Percentiles rank a stretch among this genome's conserved stretches.
These are phyloP conservation scores for Monosporozyma aerobia DNA, from an alignment of 805 yeast genomes.

Conservation along the genomic window DNA sequence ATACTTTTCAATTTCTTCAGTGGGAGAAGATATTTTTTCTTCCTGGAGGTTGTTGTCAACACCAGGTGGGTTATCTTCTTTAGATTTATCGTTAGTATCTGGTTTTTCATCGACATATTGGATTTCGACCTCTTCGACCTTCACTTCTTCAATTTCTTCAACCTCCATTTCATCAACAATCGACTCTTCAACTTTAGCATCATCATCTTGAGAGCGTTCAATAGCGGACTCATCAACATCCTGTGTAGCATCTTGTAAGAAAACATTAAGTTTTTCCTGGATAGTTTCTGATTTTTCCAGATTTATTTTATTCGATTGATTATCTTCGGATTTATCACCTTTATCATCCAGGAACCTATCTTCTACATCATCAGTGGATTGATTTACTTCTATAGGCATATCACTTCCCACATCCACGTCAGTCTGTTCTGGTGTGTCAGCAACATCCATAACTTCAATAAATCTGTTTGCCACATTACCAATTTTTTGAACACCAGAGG, in stretches of 20 bases:
- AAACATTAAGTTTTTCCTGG: background rate
- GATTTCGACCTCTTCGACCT: too few species aligned
- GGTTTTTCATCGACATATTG: background rate
- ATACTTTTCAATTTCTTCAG: background rate
- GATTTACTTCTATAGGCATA: background rate
- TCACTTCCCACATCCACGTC: background rate
- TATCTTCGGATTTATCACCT: background rate
- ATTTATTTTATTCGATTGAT: background rate
- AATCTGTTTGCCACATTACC: constrained; percentile 11
- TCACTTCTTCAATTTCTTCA: too few species aligned
- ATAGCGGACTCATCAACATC: background rate
- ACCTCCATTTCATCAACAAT: background rate
- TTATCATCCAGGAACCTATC: background rate
- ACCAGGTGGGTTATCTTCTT: too few species aligned
- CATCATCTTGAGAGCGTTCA: background rate
- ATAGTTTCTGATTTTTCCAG: background rate
- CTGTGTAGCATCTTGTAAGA: background rate
- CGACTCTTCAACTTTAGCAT: background rate
- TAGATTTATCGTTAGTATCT: background rate
- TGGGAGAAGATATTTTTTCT: background rate
- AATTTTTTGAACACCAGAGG: constrained; percentile 10
- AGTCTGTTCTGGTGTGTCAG: constrained; percentile 4
- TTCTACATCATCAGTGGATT: background rate
- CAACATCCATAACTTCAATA: constrained; percentile 11
- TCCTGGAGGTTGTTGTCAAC: background rate